Percentiles rank a stretch among this genome's conserved stretches.
These are phyloP conservation scores for Rhodamnia argentea DNA, from an alignment of 345 rosid genomes.

Conservation along the genomic window DNA sequence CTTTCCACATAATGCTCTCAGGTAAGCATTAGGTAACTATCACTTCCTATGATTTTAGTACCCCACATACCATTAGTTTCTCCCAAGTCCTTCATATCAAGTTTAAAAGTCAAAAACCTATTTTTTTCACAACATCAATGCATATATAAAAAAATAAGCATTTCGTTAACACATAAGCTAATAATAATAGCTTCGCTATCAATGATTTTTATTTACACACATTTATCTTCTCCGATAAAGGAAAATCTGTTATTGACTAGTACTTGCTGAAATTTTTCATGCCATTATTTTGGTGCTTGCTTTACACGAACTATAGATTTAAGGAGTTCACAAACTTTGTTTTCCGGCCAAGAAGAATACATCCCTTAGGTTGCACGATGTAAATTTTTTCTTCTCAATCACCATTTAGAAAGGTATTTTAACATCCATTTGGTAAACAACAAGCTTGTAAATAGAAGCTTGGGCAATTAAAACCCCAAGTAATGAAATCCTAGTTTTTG, in stretches of 20 bases:
- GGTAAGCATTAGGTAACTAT: neutral
- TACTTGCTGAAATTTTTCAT: neutral
- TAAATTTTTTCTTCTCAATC: neutral
- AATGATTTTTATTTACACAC: neutral
- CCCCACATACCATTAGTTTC: neutral
- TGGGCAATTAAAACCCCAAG: neutral
- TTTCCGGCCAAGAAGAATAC: neutral
- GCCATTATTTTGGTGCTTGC: neutral
- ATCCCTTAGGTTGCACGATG: neutral
- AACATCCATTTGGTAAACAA: neutral
- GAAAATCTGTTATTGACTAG: neutral
- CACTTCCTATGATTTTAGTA: neutral
- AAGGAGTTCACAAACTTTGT: neutral
- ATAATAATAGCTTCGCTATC: neutral
- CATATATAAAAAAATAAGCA: neutral
- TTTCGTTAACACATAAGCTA: neutral
- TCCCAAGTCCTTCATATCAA: neutral
- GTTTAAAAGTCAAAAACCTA: neutral
- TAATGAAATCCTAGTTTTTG: neutral
- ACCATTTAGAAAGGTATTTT: neutral
- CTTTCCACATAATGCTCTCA: neutral
- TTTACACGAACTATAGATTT: neutral
- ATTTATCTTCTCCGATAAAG: neutral
- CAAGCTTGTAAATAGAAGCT: neutral
- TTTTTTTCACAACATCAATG: neutral